Conservation (phyloP, 139 green algal species). For the Chloropicon primus region DNA sequence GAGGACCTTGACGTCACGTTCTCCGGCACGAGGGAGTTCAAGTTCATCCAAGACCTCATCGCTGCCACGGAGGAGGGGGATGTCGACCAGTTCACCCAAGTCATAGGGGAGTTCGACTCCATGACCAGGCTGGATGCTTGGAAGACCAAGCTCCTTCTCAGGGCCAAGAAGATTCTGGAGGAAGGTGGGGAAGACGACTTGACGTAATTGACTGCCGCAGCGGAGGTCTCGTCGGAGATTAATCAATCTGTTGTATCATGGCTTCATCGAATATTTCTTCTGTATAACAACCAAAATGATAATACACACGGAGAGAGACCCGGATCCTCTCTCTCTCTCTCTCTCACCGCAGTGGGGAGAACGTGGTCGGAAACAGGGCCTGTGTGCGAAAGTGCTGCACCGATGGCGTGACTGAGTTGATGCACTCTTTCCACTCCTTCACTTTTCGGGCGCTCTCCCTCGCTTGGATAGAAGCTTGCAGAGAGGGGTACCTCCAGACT, state of each 20-base stretch:
- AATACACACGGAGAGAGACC: too few relatives aligned
- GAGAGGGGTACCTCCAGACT: constrained; percentile 56
- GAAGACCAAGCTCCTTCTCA: constrained; percentile 63
- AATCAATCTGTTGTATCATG: too few relatives aligned
- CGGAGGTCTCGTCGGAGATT: too few relatives aligned
- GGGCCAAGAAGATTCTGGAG: constrained; percentile 19
- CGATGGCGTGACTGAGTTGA: constrained; percentile 37
- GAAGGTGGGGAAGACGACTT: constrained; percentile 21
- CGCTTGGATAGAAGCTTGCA: constrained; percentile 42
- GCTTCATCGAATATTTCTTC: too few relatives aligned
- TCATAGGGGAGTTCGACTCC: constrained; percentile 75
- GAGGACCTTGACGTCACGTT: constrained; percentile 64
- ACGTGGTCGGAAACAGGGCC: constrained; percentile 35
- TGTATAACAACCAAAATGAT: too few relatives aligned
- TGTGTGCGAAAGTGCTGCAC: constrained; percentile 48
- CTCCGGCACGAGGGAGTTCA: constrained; percentile 35
- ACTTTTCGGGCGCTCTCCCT: constrained; percentile 39
- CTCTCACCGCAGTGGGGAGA: constrained; percentile 27
- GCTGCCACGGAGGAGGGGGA: constrained; percentile 50
- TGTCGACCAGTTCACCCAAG: constrained; percentile 58
- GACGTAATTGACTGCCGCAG: constrained; percentile 14
- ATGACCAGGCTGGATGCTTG: constrained; percentile 77
- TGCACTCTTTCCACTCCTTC: constrained; percentile 38
- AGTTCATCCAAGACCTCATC: constrained; percentile 29
- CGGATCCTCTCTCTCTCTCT: too few relatives aligned